Conservation (phyloP, 768 basidiomycete genomes). For the Cyathus striatus region DNA sequence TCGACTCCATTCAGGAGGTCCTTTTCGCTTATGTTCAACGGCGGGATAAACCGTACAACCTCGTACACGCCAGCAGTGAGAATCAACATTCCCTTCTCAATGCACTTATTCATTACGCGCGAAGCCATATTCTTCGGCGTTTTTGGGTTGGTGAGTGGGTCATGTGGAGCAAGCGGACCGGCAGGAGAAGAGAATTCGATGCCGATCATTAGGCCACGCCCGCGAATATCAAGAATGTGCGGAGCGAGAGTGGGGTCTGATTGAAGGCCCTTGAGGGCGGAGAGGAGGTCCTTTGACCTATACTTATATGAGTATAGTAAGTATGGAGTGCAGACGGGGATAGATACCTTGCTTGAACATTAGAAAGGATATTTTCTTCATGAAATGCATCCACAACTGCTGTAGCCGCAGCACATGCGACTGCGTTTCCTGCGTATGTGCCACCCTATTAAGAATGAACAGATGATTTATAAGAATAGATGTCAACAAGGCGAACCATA, state of each 20-base stretch:
- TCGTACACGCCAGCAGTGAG: slow-evolving; percentile 89
- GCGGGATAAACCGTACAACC: slow-evolving; percentile 89
- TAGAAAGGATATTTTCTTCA: slow-evolving; percentile 78
- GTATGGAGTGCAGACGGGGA: background rate
- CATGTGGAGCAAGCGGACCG: slow-evolving; percentile 26
- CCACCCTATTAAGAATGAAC: slow-evolving; percentile 58
- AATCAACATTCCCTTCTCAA: slow-evolving; percentile 82
- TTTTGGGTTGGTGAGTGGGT: background rate
- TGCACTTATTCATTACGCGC: slow-evolving; percentile 71
- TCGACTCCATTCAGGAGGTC: slow-evolving; percentile 67
- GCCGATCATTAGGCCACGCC: slow-evolving; percentile 87
- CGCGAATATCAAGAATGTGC: slow-evolving; percentile 82
- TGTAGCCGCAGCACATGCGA: slow-evolving; percentile 86
- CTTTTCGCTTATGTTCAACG: slow-evolving; percentile 72
- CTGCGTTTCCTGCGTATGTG: slow-evolving; percentile 90
- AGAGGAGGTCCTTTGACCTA: slow-evolving; percentile 72
- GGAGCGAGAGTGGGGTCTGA: slow-evolving; percentile 44
- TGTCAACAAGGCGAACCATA: slow-evolving; percentile 46
- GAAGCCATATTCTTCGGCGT: slow-evolving; percentile 50
- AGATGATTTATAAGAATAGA: background rate
- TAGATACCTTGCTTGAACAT: slow-evolving; percentile 65
- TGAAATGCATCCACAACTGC: slow-evolving; percentile 75
- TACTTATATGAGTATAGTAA: background rate
- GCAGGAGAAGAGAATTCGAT: slow-evolving; percentile 70
- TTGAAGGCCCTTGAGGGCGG: slow-evolving; percentile 52